Evolutionary conservation across 2,329 filamentous ascomycete genomes (phyloP), one percentile per base, ranked within the genome.

Genomic region (Alternaria panax): DNA sequence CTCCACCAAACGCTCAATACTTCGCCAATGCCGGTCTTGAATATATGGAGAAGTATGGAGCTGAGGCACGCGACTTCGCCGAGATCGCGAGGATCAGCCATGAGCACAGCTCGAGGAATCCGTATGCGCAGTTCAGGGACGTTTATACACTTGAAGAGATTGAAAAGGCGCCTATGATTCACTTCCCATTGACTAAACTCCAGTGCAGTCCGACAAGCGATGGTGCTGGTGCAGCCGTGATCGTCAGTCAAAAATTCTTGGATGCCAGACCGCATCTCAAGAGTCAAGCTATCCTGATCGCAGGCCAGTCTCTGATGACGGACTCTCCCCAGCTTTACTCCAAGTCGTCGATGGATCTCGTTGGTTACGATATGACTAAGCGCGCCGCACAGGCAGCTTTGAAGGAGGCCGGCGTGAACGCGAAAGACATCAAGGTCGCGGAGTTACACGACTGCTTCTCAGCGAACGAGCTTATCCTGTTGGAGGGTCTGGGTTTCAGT

Each of bases 361-460:
- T 97, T 81, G 94, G 94, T 30, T 94, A 89, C 75, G 90, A 90
- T 64, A 97, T 97, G 94, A 90, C 88, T 11, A 84, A 87, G 73
- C 82, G 83, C 59, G 94, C 94, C 1, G 88, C 87, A 9, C 79
- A 84, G 61, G 82, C 82, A 1, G 94, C 94, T 18, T 81, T 90
- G 68, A 83, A 82, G 45, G 91, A 98, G 80, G 92, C 92, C 0
- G 85, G 86, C 32, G 85, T 88, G 2, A 82, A 80, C 7, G 81
- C 90, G 0, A 80, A 82, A 41, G 91, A 96, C 70, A 85, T 94
- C 61, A 89, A 90, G 73, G 90, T 98, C 14, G 92, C 92, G 70
- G 94, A 98, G 81, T 82, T 98, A 60, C 94, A 98, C 80, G 94
- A 98, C 81, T 98, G 94, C 82, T 98, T 98, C 85, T 93, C 90